phyloP scores from a whole-genome alignment of 2,329 filamentous ascomycete genomes.

The Parastagonospora avenae region DNA sequence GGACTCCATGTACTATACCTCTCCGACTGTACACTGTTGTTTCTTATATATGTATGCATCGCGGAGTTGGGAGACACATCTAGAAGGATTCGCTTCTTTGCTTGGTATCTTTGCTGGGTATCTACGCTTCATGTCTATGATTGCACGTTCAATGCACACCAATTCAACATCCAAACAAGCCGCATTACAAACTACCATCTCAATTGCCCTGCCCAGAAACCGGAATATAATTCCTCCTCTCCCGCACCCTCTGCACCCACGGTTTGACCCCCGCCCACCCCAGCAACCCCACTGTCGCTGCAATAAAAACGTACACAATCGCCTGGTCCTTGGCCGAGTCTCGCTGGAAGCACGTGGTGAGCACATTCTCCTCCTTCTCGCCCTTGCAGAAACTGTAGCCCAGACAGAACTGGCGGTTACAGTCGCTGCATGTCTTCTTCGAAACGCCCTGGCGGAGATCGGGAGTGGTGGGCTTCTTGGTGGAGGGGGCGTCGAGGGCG shows the following conservation, averaged over 20 bases:
- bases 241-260: slow-evolving; percentile 59
- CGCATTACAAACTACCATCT: neutral
- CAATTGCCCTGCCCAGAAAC: slow-evolving; percentile 48
- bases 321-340: slow-evolving; percentile 71
- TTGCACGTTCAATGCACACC: slow-evolving; percentile 16
- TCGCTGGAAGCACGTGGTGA: slow-evolving; percentile 70
- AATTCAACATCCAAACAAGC: neutral
- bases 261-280: slow-evolving; percentile 65
- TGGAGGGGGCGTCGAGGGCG: slow-evolving; percentile 58
- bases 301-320: slow-evolving; percentile 69
- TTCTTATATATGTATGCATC: slow-evolving; percentile 40
- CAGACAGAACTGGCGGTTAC: slow-evolving; percentile 70
- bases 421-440: slow-evolving; percentile 65
- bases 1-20: slow-evolving; percentile 39
- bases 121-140: slow-evolving; percentile 35
- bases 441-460: slow-evolving; percentile 36
- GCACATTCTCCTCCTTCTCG: slow-evolving; percentile 66
- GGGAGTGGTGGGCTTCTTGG: slow-evolving; percentile 25
- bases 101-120: slow-evolving; percentile 21
- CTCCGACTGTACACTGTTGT: slow-evolving; percentile 42
- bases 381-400: slow-evolving; percentile 66
- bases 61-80: slow-evolving; percentile 33
- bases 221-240: slow-evolving; percentile 59
- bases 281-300: slow-evolving; percentile 65
- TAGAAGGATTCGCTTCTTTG: slow-evolving; percentile 22